These are phyloP conservation scores for Coelastrella sp. DNA, from an alignment of 139 green algal genomes.

Conservation along the genomic window DNA sequence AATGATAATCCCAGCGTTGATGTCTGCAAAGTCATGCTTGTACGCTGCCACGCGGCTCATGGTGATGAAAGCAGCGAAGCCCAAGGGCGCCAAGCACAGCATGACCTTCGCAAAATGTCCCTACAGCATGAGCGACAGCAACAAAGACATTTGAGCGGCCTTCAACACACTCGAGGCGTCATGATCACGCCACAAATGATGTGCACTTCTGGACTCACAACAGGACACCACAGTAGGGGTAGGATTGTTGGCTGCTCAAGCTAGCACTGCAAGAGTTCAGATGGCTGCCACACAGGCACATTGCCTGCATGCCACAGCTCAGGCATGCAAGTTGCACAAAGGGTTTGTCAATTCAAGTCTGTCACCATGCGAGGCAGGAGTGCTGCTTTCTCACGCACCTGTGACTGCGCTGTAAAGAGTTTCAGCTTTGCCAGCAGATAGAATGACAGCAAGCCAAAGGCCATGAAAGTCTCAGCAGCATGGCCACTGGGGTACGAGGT, in stretches of 20 bases:
- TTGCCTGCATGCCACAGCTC: too few species aligned
- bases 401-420: constrained; percentile 32
- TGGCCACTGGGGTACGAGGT: constrained; percentile 60
- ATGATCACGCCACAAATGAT: too few species aligned
- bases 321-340: too few species aligned
- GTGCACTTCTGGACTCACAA: too few species aligned
- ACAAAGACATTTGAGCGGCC: too few species aligned
- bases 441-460: constrained; percentile 53
- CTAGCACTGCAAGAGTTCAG: too few species aligned
- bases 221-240: too few species aligned
- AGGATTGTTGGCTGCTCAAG: too few species aligned
- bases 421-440: constrained; percentile 54
- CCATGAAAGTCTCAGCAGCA: constrained; percentile 57
- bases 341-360: too few species aligned
- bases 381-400: neutral
- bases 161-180: too few species aligned
- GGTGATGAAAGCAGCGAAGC: constrained; percentile 58
- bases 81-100: constrained; percentile 54
- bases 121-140: constrained; percentile 27
- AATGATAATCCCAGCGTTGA: constrained; percentile 45
- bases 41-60: constrained; percentile 62
- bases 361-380: neutral
- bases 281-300: too few species aligned
- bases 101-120: constrained; percentile 59
- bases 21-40: constrained; percentile 53